Percentiles rank a stretch among this genome's conserved stretches.
Evolutionary conservation across 106 monocot genomes (phyloP).

Genomic region (Acanthochlamys bracteata): DNA sequence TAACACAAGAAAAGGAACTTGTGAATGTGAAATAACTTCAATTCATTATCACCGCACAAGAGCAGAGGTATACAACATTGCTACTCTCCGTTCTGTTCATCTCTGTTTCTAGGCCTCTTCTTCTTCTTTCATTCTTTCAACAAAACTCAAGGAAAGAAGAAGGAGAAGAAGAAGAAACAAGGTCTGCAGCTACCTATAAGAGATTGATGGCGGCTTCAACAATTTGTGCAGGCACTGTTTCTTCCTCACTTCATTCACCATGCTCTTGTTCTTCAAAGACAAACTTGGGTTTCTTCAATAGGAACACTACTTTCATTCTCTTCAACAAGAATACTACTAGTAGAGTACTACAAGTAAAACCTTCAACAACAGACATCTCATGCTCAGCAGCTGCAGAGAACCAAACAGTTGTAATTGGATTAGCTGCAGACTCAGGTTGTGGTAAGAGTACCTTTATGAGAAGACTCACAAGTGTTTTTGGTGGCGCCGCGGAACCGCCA

Average conservation of each 20-base stretch:
- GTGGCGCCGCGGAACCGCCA: conserved; percentile 84
- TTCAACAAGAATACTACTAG: conserved; percentile 8
- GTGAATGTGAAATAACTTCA: conserved; percentile 9
- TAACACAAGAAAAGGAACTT: conserved; percentile 11
- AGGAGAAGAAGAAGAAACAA: not conserved
- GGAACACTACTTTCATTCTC: conserved; percentile 36
- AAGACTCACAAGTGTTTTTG: conserved; percentile 87
- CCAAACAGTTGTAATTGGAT: conserved; percentile 86
- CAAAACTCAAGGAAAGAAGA: conserved; percentile 11
- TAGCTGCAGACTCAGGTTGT: conserved; percentile 95
- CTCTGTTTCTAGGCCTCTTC: conserved; percentile 1
- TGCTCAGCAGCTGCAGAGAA: conserved; percentile 40
- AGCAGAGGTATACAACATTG: not conserved
- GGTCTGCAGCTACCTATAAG: not conserved
- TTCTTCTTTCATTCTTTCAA: not conserved
- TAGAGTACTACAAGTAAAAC: not conserved
- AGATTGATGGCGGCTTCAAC: conserved; percentile 60
- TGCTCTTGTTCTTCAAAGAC: conserved; percentile 31
- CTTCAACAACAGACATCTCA: conserved; percentile 15
- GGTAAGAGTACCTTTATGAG: conserved; percentile 99
- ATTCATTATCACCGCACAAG: conserved; percentile 18
- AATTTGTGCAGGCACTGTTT: conserved; percentile 16
- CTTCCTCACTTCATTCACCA: conserved; percentile 47
- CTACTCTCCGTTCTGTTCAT: conserved; percentile 2
- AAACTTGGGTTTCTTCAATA: conserved; percentile 36